Evolutionary conservation across 306 rosid genomes (phyloP).

Genomic region (Vigna trinervia): DNA sequence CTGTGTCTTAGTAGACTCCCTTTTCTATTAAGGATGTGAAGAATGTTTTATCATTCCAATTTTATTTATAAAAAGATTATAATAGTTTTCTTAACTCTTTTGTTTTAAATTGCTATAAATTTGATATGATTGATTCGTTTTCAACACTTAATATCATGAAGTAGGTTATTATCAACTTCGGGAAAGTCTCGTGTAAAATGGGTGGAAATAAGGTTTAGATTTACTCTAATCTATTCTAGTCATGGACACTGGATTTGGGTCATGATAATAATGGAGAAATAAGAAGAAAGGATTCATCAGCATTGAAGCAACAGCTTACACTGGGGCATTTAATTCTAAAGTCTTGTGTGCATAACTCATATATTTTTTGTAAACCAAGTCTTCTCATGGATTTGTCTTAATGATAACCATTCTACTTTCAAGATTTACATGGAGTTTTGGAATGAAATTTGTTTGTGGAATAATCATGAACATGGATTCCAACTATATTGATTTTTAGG

Average conservation of each 20-base stretch:
- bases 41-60: background rate
- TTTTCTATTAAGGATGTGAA: background rate
- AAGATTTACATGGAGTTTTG: constrained; percentile 19
- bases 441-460: constrained; percentile 16
- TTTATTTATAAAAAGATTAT: background rate
- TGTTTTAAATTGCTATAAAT: background rate
- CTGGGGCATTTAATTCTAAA: background rate
- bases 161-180: background rate
- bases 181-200: background rate
- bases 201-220: background rate
- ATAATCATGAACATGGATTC: constrained; percentile 6
- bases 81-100: background rate
- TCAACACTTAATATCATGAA: too few relatives aligned
- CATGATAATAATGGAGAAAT: constrained; percentile 7
- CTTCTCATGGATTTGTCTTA: background rate
- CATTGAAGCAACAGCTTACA: background rate
- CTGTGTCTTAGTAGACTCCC: background rate
- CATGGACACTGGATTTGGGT: background rate
- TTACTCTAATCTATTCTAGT: background rate
- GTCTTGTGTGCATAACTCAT: background rate
- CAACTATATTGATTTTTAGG: background rate
- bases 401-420: background rate
- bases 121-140: background rate
- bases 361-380: background rate
- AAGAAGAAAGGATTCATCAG: background rate